Evolutionary conservation across 768 basidiomycete species (phyloP).

Genomic region (Agaricus blazei): DNA sequence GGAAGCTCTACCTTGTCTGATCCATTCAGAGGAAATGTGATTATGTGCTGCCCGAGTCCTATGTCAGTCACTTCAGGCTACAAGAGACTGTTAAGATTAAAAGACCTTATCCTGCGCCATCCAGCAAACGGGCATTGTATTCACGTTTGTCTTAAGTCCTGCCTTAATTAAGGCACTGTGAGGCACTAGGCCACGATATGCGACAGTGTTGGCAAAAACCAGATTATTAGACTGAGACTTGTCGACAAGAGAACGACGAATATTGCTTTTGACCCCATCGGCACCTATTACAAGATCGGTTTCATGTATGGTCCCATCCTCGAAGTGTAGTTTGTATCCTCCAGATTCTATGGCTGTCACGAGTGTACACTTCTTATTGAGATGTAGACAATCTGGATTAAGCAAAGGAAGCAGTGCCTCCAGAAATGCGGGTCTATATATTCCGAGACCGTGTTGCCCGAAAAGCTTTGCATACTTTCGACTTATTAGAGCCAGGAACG

Average conservation of each 20-base stretch:
- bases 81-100: not conserved
- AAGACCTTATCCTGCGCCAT: slow-evolving; percentile 41
- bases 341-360: slow-evolving; percentile 23
- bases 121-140: slow-evolving; percentile 32
- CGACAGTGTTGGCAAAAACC: slow-evolving; percentile 40
- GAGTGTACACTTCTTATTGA: slow-evolving; percentile 44
- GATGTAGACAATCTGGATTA: slow-evolving; percentile 36
- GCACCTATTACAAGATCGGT: slow-evolving; percentile 47
- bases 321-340: slow-evolving; percentile 35
- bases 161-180: slow-evolving; percentile 31
- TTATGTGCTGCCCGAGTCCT: slow-evolving; percentile 37
- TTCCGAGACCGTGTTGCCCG: slow-evolving; percentile 35
- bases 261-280: slow-evolving; percentile 48
- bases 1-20: slow-evolving; percentile 30
- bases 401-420: slow-evolving; percentile 40
- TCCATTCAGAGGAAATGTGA: slow-evolving; percentile 44
- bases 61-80: not conserved
- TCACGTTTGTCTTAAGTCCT: slow-evolving; percentile 37
- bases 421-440: slow-evolving; percentile 46
- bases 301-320: slow-evolving; percentile 41
- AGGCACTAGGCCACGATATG: slow-evolving; percentile 45
- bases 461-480: slow-evolving; percentile 26
- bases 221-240: slow-evolving; percentile 19
- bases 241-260: slow-evolving; percentile 33
- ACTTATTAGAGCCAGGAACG: not conserved